Evolutionary conservation across 106 monocot genomes (phyloP), one percentile per base, ranked within the genome.

Genomic region (Triglochin maritima): DNA sequence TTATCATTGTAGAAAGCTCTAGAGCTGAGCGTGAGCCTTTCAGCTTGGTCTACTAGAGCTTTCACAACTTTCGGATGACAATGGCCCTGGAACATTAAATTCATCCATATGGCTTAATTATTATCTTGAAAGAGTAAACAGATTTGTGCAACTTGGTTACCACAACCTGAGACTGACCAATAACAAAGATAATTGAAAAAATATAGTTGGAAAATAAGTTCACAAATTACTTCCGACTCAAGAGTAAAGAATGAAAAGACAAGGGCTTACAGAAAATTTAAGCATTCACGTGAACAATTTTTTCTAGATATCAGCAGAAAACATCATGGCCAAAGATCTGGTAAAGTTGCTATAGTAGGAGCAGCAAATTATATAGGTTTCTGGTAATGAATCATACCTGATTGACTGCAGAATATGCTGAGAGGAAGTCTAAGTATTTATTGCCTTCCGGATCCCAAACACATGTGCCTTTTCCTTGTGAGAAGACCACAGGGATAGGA

Each of bases 361-460:
- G 29, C 29, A 29, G 29, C 29, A 29, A 29, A 29, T 29, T 29
- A 29, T 29, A 29, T 29, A 0, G 29, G 29, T 29, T 29, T 29
- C 29, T 29, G 29, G 29, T 29, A 29, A 29, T 29, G 29, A 29
- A 29, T 29, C 51, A 54, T 17, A 85, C 98, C 92, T 99, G 98
- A 78, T 89, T 99, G 7, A 99, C 98, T 53, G 98, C 98, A 79
- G 98, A 99, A 65, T 99, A 99, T 67, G 92, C 98, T 68, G 98
- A 99, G 29, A 99, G 71, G 64, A 99, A 99, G 75, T 99, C 98
- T 64, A 99, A 79, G 79, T 99, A 99, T 62, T 84, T 88, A 65
- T 99, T 85, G 56, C 98, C 98, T 86, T 99, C 98, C 44, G 98
- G 98, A 66, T 99, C 98, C 89, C 92, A 88, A 57, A 99, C 79